A percentile compares a stretch with the other conserved stretches of the same genome.
phyloP scores from a whole-genome alignment of 305 asterid species.

The Fraxinus sp. region DNA sequence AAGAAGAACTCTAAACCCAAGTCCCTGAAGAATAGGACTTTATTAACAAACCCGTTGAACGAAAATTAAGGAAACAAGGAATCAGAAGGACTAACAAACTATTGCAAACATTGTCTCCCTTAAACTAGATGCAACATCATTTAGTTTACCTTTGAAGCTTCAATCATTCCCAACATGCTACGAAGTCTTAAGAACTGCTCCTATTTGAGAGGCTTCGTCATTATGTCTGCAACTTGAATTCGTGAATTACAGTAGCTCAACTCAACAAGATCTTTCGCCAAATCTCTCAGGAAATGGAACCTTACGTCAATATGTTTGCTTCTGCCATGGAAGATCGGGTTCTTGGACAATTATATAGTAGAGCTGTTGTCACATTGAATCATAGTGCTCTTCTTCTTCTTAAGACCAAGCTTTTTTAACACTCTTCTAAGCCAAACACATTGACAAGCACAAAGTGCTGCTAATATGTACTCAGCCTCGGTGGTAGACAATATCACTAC shows the following conservation, averaged over 20 bases:
- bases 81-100: no score
- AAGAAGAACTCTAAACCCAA: no score
- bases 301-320: slow-evolving; percentile 19
- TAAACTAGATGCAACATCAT: no score
- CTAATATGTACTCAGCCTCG: background rate
- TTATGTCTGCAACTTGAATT: slow-evolving; percentile 4
- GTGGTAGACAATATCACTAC: background rate
- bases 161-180: no score
- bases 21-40: no score
- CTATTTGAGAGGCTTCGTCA: no score
- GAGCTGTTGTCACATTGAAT: slow-evolving; percentile 7
- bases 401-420: no score
- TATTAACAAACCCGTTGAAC: no score
- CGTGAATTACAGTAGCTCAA: slow-evolving; percentile 16
- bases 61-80: no score
- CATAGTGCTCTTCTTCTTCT: background rate
- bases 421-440: background rate
- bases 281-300: slow-evolving; percentile 15
- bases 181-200: no score
- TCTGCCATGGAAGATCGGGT: slow-evolving; percentile 16
- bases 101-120: no score
- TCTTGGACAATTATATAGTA: slow-evolving; percentile 7
- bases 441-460: slow-evolving; percentile 5
- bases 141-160: no score
- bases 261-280: slow-evolving; percentile 1